A percentile compares a stretch with the other conserved stretches of the same genome.
Evolutionary conservation across 768 basidiomycete genomes (phyloP).

Genomic region (Trametes cingulata): DNA sequence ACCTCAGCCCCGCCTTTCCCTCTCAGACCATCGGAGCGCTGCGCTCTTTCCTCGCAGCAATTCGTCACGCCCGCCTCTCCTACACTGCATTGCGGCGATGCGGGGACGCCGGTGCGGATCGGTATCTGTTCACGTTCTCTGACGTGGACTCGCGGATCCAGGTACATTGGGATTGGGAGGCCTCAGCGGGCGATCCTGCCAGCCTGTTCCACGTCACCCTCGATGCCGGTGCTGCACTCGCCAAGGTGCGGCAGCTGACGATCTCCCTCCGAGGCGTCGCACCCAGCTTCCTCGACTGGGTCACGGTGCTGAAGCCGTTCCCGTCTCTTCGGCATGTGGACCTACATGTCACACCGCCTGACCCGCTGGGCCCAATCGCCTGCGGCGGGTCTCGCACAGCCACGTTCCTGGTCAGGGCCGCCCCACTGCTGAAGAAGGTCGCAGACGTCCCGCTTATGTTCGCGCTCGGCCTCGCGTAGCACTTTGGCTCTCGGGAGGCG

Average conservation of each 20-base stretch:
- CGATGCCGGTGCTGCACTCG: neutral
- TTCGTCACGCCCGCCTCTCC: neutral
- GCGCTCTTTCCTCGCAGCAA: neutral
- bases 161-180: neutral
- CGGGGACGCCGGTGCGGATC: neutral
- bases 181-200: neutral
- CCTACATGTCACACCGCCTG: neutral
- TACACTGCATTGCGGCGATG: neutral
- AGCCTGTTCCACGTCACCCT: neutral
- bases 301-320: slow-evolving; percentile 1
- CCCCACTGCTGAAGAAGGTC: neutral
- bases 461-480: neutral
- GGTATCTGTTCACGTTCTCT: neutral
- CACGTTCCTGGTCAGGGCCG: neutral
- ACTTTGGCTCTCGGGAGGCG: neutral
- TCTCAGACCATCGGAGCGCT: neutral
- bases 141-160: neutral
- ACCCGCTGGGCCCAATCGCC: neutral
- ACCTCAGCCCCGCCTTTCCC: neutral
- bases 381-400: neutral
- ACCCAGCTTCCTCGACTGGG: neutral
- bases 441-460: neutral
- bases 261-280: neutral
- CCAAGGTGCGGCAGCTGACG: neutral
- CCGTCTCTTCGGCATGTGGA: neutral